Conservation (phyloP, 805 yeast species). For the Saturnispora mendoncae region DNA sequence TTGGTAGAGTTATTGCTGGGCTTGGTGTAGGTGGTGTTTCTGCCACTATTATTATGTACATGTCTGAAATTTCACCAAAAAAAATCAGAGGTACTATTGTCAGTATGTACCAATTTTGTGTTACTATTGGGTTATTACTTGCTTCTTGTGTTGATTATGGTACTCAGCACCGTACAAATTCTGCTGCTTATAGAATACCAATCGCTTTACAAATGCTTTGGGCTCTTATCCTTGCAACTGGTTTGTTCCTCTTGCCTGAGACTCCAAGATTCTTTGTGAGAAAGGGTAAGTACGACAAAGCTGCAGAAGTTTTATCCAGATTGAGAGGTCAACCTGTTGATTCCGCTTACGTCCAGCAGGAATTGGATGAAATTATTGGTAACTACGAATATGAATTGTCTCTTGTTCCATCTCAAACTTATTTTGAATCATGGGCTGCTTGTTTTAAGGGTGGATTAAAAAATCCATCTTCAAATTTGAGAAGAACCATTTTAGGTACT, state of each 20-base stretch:
- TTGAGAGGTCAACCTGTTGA: slow-evolving; percentile 43
- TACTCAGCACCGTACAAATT: slow-evolving; percentile 41
- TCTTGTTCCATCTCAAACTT: slow-evolving; percentile 26
- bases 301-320: slow-evolving; percentile 44
- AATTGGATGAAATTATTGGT: slow-evolving; percentile 41
- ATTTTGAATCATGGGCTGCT: slow-evolving; percentile 32
- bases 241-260: slow-evolving; percentile 62
- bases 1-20: slow-evolving; percentile 65
- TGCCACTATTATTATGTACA: slow-evolving; percentile 67
- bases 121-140: slow-evolving; percentile 61
- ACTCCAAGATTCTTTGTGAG: slow-evolving; percentile 63
- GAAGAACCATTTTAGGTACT: slow-evolving; percentile 36
- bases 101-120: slow-evolving; percentile 53
- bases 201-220: slow-evolving; percentile 62
- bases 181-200: slow-evolving; percentile 67
- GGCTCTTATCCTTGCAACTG: slow-evolving; percentile 48
- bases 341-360: slow-evolving; percentile 38
- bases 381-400: slow-evolving; percentile 38
- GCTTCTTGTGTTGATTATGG: slow-evolving; percentile 66
- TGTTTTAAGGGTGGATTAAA: slow-evolving; percentile 36
- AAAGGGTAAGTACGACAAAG: slow-evolving; percentile 45
- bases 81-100: slow-evolving; percentile 73
- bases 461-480: slow-evolving; percentile 29
- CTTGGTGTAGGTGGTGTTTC: slow-evolving; percentile 69
- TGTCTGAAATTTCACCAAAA: slow-evolving; percentile 70